Percentiles rank a stretch among this genome's conserved stretches.
These are phyloP conservation scores for Mycena epipterygia DNA, from an alignment of 768 basidiomycete species.

Conservation along the genomic window DNA sequence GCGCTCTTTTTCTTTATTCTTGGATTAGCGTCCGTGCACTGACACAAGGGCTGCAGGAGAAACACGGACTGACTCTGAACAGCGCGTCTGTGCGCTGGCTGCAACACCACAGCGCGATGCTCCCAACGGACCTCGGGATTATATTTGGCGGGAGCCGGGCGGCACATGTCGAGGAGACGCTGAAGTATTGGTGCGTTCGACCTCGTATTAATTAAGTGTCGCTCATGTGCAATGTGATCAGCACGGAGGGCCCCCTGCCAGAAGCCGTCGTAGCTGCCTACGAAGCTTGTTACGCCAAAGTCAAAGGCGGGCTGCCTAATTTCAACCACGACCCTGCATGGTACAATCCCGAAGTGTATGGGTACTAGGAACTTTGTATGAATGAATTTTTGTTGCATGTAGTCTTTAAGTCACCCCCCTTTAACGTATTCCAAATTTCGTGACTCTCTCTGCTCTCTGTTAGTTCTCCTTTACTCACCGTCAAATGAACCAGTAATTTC, in stretches of 20 bases:
- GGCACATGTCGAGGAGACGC: conserved; percentile 43
- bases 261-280: conserved; percentile 61
- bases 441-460: too few species aligned
- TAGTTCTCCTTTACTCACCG: too few species aligned
- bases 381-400: background rate
- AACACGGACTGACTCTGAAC: conserved; percentile 55
- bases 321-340: conserved; percentile 28
- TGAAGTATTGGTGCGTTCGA: conserved; percentile 32
- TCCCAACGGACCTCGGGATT: conserved; percentile 54
- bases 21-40: background rate
- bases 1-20: conserved; percentile 26
- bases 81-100: conserved; percentile 65
- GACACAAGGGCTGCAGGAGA: conserved; percentile 46
- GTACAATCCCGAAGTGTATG: conserved; percentile 29
- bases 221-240: conserved; percentile 38
- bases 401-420: too few species aligned
- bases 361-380: background rate
- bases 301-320: conserved; percentile 40
- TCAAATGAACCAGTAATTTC: too few species aligned
- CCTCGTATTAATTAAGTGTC: background rate
- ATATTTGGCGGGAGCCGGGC: conserved; percentile 61
- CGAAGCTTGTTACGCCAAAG: conserved; percentile 60
- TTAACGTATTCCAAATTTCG: too few species aligned
- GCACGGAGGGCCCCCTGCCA: conserved; percentile 65
- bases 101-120: conserved; percentile 62